Evolutionary conservation across 2,329 filamentous ascomycete species (phyloP), one percentile per base, ranked within the genome.

Genomic region (Trichoderma pleuroti): DNA sequence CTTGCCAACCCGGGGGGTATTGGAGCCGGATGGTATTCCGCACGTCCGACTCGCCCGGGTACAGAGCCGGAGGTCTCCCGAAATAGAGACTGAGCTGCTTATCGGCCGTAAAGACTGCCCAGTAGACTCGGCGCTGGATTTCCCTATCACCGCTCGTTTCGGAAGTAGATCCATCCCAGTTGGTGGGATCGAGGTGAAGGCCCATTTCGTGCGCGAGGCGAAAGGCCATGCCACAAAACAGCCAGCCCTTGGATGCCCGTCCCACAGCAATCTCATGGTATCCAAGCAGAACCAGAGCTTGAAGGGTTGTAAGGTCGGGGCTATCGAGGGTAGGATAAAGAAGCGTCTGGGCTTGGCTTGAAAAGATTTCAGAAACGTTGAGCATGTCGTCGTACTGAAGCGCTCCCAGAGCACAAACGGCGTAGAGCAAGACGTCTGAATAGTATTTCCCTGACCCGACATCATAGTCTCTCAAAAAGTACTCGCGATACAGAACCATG

Each of bases 1-100:
- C 78, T 69, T 84, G 78, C 83, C 83, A 86, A 42, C 85, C 84
- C 1, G 82, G 80, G 0, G 84, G 84, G 68, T 86, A 86, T 10
- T 84, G 83, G 5, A 86, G 79, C 12, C 83, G 78, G 59, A 84
- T 83, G 1, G 84, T 85, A 70, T 84, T 84, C 5, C 81, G 79
- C 3, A 86, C 84, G 66, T 86, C 84, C 11, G 84, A 84, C 72
- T 84, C 83, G 68, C 82, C 80, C 0, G 84, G 84, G 68, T 86
- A 83, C 0, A 86, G 76, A 6, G 84, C 84, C 1, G 84, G 84
- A 18, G 84, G 84, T 24, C 84, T 80, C 11, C 84, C 84, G 74
- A 86, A 86, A 74, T 84, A 86, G 8, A 86, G 76, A 71, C 84
- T 85, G 10, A 86, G 77, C 72, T 86, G 84, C 75, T 86, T 86